Conservation (phyloP, 495 filamentous ascomycete genomes). For the Sporormia fimetaria region DNA sequence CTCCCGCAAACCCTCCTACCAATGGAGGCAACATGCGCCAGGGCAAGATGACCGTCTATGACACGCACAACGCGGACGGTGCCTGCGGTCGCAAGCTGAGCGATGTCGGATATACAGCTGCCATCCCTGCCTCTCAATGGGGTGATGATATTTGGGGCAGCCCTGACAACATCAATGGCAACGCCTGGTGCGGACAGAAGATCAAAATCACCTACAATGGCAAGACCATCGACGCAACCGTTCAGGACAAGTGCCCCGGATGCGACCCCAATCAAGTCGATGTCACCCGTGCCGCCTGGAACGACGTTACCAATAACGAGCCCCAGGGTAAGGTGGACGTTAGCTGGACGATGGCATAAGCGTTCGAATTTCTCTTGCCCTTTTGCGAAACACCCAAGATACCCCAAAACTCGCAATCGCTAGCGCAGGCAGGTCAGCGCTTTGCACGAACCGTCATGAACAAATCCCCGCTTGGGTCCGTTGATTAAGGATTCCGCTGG, state of each 20-base stretch:
- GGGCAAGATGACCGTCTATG: constrained; percentile 16
- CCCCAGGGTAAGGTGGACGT: too few relatives aligned
- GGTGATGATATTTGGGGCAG: constrained; percentile 7
- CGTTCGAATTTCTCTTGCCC: constrained; percentile 5
- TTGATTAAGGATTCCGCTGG: too few relatives aligned
- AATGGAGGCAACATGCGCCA: background rate
- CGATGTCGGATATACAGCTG: constrained; percentile 1
- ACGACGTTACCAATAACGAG: constrained; percentile 1
- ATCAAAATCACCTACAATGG: constrained; percentile 50
- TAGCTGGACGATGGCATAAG: background rate
- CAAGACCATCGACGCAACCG: constrained; percentile 43
- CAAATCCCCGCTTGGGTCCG: too few relatives aligned
- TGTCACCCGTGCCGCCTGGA: constrained; percentile 1
- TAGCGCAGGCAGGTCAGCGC: constrained; percentile 24
- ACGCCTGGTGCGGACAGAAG: constrained; percentile 54
- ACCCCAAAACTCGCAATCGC: constrained; percentile 11
- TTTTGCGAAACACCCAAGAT: constrained; percentile 13
- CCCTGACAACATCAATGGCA: constrained; percentile 32
- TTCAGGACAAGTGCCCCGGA: constrained; percentile 68
- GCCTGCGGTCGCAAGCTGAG: constrained; percentile 7
- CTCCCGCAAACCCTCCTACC: background rate
- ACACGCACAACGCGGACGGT: constrained; percentile 4
- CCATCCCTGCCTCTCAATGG: constrained; percentile 1
- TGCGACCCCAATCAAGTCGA: constrained; percentile 33
- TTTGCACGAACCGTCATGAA: constrained; percentile 24